Evolutionary conservation across 805 yeast species (phyloP).

Genomic region (Kodamaea nitidulidarum): DNA sequence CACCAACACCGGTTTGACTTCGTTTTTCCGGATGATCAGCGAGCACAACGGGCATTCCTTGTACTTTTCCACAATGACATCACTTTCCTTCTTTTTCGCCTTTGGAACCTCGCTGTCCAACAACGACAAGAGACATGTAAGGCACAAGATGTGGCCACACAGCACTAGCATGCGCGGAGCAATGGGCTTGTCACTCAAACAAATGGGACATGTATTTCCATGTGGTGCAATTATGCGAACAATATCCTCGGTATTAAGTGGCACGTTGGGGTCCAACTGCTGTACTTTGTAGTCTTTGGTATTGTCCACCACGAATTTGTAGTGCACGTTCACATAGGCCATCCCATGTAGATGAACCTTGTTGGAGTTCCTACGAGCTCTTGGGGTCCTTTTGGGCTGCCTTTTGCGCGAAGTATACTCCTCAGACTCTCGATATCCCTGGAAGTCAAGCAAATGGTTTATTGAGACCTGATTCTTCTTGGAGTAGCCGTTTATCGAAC

Average conservation of each 20-base stretch:
- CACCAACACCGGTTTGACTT: conserved; percentile 61
- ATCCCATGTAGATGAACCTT: conserved; percentile 56
- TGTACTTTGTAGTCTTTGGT: conserved; percentile 54
- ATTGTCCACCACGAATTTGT: conserved; percentile 74
- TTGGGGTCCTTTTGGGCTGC: background rate
- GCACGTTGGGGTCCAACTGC: conserved; percentile 69
- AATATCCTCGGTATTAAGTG: conserved; percentile 57
- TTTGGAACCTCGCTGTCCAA: conserved; percentile 51
- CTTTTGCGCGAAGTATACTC: conserved; percentile 19
- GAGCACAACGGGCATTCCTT: conserved; percentile 83
- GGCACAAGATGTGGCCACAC: conserved; percentile 92
- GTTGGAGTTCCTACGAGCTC: background rate
- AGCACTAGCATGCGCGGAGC: conserved; percentile 89
- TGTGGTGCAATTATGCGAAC: conserved; percentile 71
- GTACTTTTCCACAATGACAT: conserved; percentile 41
- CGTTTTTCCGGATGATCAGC: conserved; percentile 47
- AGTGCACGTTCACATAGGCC: conserved; percentile 76
- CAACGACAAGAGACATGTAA: conserved; percentile 72
- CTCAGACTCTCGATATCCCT: conserved; percentile 37
- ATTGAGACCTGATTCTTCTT: conserved; percentile 48
- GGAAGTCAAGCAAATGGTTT: conserved; percentile 63
- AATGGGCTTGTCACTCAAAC: conserved; percentile 74
- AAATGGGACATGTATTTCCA: conserved; percentile 85
- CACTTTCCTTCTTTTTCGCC: conserved; percentile 32
- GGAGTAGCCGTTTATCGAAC: conserved; percentile 7